These are phyloP conservation scores for Dispira simplex DNA, from an alignment of 192 early-diverging fungal genomes.

Conservation along the genomic window DNA sequence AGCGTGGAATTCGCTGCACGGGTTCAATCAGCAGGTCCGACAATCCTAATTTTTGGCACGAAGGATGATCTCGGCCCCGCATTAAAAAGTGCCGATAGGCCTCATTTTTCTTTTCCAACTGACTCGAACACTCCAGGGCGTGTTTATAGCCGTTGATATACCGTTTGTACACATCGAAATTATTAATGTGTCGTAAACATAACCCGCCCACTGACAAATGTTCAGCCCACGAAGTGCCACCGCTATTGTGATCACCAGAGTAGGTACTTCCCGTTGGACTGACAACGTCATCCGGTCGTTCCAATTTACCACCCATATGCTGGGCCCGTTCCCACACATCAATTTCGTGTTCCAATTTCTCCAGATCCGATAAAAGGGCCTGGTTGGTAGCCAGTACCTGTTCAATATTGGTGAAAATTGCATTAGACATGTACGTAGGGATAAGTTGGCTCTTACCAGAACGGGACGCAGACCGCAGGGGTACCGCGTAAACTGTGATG, in stretches of 20 bases:
- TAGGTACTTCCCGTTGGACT: background rate
- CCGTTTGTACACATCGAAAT: constrained; percentile 43
- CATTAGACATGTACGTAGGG: constrained; percentile 34
- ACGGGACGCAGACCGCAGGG: constrained; percentile 31
- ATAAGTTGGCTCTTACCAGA: constrained; percentile 21
- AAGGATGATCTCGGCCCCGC: constrained; percentile 35
- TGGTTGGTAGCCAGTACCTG: constrained; percentile 35
- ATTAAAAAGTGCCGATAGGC: constrained; percentile 31
- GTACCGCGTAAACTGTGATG: constrained; percentile 33
- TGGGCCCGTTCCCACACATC: constrained; percentile 22
- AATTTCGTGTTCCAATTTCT: constrained; percentile 17
- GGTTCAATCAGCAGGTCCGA: constrained; percentile 62
- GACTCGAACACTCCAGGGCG: constrained; percentile 31
- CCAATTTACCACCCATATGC: background rate
- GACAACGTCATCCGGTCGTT: background rate
- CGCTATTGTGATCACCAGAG: background rate
- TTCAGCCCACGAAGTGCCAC: background rate
- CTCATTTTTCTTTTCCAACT: constrained; percentile 34
- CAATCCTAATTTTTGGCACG: constrained; percentile 44
- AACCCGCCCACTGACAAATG: constrained; percentile 21
- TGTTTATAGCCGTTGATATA: constrained; percentile 46
- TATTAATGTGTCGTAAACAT: constrained; percentile 34
- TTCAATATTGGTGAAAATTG: constrained; percentile 46
- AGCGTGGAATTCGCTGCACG: constrained; percentile 66
- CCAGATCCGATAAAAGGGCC: constrained; percentile 33